Evolutionary conservation across 192 early-diverging fungal species (phyloP).

Genomic region (Thoreauomyces humboldtii): DNA sequence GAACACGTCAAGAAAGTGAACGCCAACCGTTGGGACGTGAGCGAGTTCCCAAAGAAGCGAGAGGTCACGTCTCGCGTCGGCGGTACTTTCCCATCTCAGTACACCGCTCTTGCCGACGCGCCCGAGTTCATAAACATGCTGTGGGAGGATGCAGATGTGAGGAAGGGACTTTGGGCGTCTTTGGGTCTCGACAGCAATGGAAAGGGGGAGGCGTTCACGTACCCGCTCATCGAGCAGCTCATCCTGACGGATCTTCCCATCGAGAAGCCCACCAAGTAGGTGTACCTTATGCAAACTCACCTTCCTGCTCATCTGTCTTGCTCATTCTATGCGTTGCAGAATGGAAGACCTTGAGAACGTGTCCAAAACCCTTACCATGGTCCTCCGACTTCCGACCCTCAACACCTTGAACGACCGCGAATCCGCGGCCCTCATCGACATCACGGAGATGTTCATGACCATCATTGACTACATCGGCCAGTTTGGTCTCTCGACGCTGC

Average conservation of each 20-base stretch:
- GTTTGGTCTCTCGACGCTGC: conserved; percentile 25
- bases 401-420: conserved; percentile 5
- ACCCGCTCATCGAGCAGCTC: conserved; percentile 55
- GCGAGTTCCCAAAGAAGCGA: conserved; percentile 37
- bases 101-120: conserved; percentile 52
- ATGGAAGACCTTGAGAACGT: conserved; percentile 46
- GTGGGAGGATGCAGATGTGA: conserved; percentile 48
- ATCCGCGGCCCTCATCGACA: background rate
- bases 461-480: conserved; percentile 48
- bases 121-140: conserved; percentile 53
- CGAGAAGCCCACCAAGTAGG: conserved; percentile 54
- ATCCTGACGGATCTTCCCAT: conserved; percentile 59
- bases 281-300: no score
- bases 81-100: conserved; percentile 42
- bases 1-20: conserved; percentile 51
- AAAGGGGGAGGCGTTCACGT: conserved; percentile 24
- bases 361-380: conserved; percentile 32
- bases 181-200: conserved; percentile 37
- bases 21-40: conserved; percentile 64
- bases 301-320: background rate
- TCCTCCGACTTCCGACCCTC: conserved; percentile 36
- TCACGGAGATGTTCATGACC: conserved; percentile 31
- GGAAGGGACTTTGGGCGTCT: conserved; percentile 37
- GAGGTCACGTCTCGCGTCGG: conserved; percentile 9
- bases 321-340: no score